Evolutionary conservation across 2,329 filamentous ascomycete species (phyloP).

Genomic region (Knufia petricola): DNA sequence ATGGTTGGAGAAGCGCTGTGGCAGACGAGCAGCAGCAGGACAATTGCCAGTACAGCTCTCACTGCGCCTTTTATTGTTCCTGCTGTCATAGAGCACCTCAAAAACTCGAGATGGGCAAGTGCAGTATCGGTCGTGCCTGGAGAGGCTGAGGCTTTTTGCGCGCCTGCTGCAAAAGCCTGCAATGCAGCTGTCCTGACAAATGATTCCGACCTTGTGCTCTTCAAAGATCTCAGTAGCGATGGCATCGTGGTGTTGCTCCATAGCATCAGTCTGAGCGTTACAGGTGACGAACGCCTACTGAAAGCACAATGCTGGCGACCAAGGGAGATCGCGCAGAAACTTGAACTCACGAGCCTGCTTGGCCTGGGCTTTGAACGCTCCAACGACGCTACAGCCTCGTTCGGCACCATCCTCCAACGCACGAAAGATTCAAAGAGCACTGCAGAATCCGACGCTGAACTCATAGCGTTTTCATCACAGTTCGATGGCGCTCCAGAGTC

Average conservation of each 20-base stretch:
- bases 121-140: conserved; percentile 58
- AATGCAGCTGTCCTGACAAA: conserved; percentile 60
- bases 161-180: conserved; percentile 47
- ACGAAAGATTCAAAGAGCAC: conserved; percentile 21
- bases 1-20: conserved; percentile 4
- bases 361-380: conserved; percentile 34
- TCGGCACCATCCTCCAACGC: conserved; percentile 24
- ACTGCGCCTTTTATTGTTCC: conserved; percentile 66
- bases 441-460: conserved; percentile 20
- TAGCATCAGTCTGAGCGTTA: conserved; percentile 41
- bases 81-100: conserved; percentile 53
- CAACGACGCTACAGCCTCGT: conserved; percentile 23
- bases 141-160: conserved; percentile 78
- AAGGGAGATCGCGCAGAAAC: conserved; percentile 23
- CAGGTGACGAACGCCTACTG: conserved; percentile 2
- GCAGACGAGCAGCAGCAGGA: conserved; percentile 13
- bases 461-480: conserved; percentile 29
- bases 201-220: conserved; percentile 78
- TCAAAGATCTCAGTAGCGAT: conserved; percentile 50
- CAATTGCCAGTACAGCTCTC: conserved; percentile 30
- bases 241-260: conserved; percentile 60
- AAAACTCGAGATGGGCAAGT: conserved; percentile 27
- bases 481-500: conserved; percentile 20
- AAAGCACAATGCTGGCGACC: conserved; percentile 14
- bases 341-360: conserved; percentile 29